A percentile compares a stretch with the other conserved stretches of the same genome.
Conservation (phyloP, 495 filamentous ascomycete genomes). For the Rusavskia elegans region DNA sequence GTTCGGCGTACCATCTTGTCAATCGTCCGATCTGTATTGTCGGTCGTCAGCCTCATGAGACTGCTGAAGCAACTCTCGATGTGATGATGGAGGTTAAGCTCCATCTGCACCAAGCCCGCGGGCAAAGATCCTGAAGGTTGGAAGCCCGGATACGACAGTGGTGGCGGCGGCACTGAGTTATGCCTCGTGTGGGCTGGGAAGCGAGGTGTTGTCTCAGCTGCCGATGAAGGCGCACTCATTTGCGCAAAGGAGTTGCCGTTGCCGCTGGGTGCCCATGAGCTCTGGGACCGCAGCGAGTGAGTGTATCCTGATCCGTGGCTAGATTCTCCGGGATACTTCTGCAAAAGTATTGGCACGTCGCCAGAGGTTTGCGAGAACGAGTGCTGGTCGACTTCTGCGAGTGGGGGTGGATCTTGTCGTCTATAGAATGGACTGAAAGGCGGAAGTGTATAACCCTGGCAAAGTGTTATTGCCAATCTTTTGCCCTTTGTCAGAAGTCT, state of each 20-base stretch:
- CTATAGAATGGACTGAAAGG: slow-evolving; percentile 11
- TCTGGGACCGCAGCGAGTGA: slow-evolving; percentile 2
- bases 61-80: slow-evolving; percentile 8
- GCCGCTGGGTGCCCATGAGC: slow-evolving; percentile 8
- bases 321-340: not conserved
- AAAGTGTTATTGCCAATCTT: not conserved
- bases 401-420: not conserved
- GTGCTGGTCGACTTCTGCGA: not conserved
- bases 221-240: slow-evolving; percentile 3
- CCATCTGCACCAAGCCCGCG: slow-evolving; percentile 8
- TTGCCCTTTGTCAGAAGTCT: not conserved
- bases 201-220: slow-evolving; percentile 8
- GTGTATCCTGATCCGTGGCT: not conserved
- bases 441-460: slow-evolving; percentile 12
- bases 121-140: slow-evolving; percentile 7
- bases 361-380: not conserved
- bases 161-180: slow-evolving; percentile 14
- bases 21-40: slow-evolving; percentile 11
- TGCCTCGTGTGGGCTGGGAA: not conserved
- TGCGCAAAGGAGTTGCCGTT: slow-evolving; percentile 8
- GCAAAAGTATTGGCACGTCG: not conserved
- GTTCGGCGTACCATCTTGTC: slow-evolving; percentile 9
- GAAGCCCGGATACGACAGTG: slow-evolving; percentile 10
- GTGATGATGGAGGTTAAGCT: slow-evolving; percentile 15
- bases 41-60: slow-evolving; percentile 9